phyloP scores from a whole-genome alignment of 2,329 filamentous ascomycete species.

The Rhynchosporium agropyri region DNA sequence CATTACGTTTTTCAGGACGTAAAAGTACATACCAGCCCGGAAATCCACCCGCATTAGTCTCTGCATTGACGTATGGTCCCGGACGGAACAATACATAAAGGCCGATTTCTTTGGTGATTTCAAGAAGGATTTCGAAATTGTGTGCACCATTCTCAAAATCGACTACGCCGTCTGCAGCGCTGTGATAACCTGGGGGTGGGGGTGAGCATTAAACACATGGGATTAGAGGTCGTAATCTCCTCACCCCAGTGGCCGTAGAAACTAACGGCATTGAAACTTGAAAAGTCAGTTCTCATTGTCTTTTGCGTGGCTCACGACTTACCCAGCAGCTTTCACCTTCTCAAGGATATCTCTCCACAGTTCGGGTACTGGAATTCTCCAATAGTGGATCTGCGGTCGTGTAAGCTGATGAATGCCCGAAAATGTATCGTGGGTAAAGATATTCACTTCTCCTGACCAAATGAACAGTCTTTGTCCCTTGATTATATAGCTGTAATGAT shows the following conservation, averaged over 20 bases:
- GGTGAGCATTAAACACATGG: neutral
- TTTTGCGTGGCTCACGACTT: neutral
- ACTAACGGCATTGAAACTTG: conserved; percentile 70
- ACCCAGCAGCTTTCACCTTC: conserved; percentile 76
- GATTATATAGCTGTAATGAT: conserved; percentile 46
- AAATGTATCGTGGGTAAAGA: neutral
- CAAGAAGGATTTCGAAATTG: conserved; percentile 68
- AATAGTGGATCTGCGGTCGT: conserved; percentile 51
- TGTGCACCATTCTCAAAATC: conserved; percentile 62
- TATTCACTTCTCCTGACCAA: conserved; percentile 50
- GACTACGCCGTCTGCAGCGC: conserved; percentile 67
- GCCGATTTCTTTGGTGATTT: conserved; percentile 70
- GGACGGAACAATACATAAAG: conserved; percentile 74
- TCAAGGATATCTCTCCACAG: conserved; percentile 75
- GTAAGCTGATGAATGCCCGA: neutral
- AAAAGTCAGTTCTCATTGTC: conserved; percentile 16
- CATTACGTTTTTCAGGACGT: too few species aligned
- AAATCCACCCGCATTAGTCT: conserved; percentile 63
- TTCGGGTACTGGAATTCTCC: conserved; percentile 58
- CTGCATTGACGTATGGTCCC: conserved; percentile 68
- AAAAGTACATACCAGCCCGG: conserved; percentile 48
- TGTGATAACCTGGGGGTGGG: conserved; percentile 46
- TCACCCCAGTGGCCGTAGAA: conserved; percentile 81
- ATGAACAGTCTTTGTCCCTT: conserved; percentile 55
- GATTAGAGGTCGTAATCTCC: conserved; percentile 63